These are phyloP conservation scores for Holtermanniella nyarrowii DNA, from an alignment of 768 basidiomycete species.

Conservation along the genomic window DNA sequence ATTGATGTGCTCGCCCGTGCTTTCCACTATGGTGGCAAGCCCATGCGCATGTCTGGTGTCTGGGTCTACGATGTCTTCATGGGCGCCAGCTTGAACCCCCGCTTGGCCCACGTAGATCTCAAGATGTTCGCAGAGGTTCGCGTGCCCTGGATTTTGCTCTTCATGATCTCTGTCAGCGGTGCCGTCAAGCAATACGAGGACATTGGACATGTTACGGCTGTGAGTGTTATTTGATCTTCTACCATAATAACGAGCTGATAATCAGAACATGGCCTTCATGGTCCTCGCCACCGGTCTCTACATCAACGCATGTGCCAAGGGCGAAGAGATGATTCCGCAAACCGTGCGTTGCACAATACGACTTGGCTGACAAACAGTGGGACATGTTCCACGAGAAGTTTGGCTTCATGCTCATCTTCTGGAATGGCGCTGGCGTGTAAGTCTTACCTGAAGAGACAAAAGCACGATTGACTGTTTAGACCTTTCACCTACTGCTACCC, in stretches of 20 bases:
- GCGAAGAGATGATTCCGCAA: constrained; percentile 46
- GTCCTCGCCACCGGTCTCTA: constrained; percentile 92
- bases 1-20: constrained; percentile 69
- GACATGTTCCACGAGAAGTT: constrained; percentile 99
- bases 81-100: constrained; percentile 89
- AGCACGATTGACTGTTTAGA: constrained; percentile 9
- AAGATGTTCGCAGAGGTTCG: constrained; percentile 99
- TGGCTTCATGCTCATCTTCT: constrained; percentile 94
- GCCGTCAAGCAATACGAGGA: constrained; percentile 91
- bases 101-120: constrained; percentile 79
- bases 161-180: constrained; percentile 83
- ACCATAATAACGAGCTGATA: neutral
- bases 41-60: constrained; percentile 89
- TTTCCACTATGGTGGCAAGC: constrained; percentile 53
- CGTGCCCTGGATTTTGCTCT: constrained; percentile 92
- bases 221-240: constrained; percentile 42
- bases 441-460: constrained; percentile 1
- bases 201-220: constrained; percentile 82
- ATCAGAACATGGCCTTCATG: constrained; percentile 92
- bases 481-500: constrained; percentile 84
- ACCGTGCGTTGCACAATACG: constrained; percentile 15
- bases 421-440: constrained; percentile 47
- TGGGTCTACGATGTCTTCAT: constrained; percentile 93
- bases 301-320: constrained; percentile 89
- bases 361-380: constrained; percentile 55